Percentiles rank a stretch among this genome's conserved stretches.
Evolutionary conservation across 768 basidiomycete species (phyloP).

Genomic region (Pleurotus tuoliensis): DNA sequence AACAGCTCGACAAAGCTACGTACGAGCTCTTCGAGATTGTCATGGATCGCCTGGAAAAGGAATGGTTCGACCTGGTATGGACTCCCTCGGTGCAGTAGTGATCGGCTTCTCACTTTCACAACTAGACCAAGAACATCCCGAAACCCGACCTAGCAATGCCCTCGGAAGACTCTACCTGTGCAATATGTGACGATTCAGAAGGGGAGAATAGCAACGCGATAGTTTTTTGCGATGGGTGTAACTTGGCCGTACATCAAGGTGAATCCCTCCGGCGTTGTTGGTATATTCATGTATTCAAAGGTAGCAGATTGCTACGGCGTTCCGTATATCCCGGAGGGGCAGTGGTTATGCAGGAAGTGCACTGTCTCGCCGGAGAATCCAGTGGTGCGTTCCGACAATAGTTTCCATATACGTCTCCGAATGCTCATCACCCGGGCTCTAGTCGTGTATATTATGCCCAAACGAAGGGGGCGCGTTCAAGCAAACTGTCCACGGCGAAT

Average conservation of each 20-base stretch:
- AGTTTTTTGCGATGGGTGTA: slow-evolving; percentile 99
- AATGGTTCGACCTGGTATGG: slow-evolving; percentile 93
- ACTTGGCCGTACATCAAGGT: slow-evolving; percentile 99
- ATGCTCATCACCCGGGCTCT: not conserved
- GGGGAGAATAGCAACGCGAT: slow-evolving; percentile 99
- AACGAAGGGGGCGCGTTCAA: slow-evolving; percentile 98
- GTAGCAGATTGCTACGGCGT: slow-evolving; percentile 93
- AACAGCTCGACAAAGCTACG: slow-evolving; percentile 63
- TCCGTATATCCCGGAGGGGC: slow-evolving; percentile 98
- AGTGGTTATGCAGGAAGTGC: slow-evolving; percentile 98
- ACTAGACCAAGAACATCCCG: slow-evolving; percentile 87
- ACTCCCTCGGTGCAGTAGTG: not conserved
- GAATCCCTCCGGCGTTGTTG: slow-evolving; percentile 13
- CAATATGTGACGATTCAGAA: slow-evolving; percentile 97
- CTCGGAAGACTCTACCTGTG: slow-evolving; percentile 93
- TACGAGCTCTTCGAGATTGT: slow-evolving; percentile 93
- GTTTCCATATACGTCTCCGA: not conserved
- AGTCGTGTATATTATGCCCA: slow-evolving; percentile 95
- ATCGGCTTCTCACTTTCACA: not conserved
- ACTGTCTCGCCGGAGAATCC: slow-evolving; percentile 96
- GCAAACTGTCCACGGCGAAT: slow-evolving; percentile 87
- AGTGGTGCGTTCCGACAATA: slow-evolving; percentile 56
- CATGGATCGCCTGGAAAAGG: slow-evolving; percentile 98
- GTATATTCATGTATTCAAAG: not conserved
- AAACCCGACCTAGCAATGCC: slow-evolving; percentile 85